A percentile compares a stretch with the other conserved stretches of the same genome.
Conservation (phyloP, 495 filamentous ascomycete species). For the Penicillium egyptiacum region DNA sequence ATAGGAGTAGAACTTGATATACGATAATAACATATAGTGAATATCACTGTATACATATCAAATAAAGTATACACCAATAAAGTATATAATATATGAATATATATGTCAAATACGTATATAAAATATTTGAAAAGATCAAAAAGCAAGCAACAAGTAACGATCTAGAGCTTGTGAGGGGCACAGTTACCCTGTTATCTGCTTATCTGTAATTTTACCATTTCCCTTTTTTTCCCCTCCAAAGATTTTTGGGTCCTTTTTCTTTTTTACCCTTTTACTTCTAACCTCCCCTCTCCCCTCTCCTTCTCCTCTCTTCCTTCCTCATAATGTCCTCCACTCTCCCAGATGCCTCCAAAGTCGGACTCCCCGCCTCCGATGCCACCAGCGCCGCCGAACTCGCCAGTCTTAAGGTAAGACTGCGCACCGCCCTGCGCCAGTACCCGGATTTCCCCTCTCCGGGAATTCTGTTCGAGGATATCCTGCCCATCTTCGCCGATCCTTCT, state of each 20-base stretch:
- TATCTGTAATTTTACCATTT: constrained; percentile 21
- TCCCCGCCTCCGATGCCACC: constrained; percentile 59
- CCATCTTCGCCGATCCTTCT: constrained; percentile 80
- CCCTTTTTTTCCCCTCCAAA: constrained; percentile 22
- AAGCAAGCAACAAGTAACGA: neutral
- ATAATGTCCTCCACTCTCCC: constrained; percentile 57
- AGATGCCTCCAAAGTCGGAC: constrained; percentile 53
- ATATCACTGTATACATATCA: no score
- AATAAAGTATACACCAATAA: neutral
- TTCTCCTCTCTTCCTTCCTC: constrained; percentile 35
- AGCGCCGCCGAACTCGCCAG: constrained; percentile 84
- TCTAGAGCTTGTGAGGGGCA: constrained; percentile 11
- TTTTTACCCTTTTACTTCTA: constrained; percentile 30
- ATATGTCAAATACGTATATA: neutral
- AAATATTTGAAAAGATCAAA: neutral
- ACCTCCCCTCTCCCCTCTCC: constrained; percentile 26
- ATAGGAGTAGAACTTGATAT: no score
- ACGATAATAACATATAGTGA: no score
- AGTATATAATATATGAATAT: no score
- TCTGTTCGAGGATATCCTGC: constrained; percentile 97
- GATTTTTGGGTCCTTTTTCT: constrained; percentile 28
- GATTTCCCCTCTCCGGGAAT: constrained; percentile 96
- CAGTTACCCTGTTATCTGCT: constrained; percentile 4
- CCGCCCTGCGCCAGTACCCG: constrained; percentile 70
- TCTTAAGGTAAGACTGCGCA: constrained; percentile 78